Percentiles rank a stretch among this genome's conserved stretches.
Conservation (phyloP, 208 protist species). For the Trypanosoma boissoni region DNA sequence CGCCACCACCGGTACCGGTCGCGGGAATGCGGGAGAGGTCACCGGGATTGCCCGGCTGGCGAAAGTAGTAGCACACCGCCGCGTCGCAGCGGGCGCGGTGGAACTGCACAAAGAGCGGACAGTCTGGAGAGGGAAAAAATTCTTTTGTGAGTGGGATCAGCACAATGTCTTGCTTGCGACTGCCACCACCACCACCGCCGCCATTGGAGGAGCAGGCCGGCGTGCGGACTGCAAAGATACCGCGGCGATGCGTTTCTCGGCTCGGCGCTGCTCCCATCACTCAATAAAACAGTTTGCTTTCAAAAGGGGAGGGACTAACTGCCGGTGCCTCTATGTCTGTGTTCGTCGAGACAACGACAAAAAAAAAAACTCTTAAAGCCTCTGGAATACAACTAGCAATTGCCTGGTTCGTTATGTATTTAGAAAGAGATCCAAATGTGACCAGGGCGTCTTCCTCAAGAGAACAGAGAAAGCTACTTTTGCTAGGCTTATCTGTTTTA, state of each 20-base stretch:
- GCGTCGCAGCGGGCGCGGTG: conserved; percentile 76
- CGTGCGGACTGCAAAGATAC: conserved; percentile 46
- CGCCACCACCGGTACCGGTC: conserved; percentile 28
- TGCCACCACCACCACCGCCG: conserved; percentile 12
- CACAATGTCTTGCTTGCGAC: conserved; percentile 49
- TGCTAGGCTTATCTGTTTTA: too few relatives aligned
- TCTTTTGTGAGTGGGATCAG: conserved; percentile 76
- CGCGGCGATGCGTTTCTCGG: conserved; percentile 58
- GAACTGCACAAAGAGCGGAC: conserved; percentile 81
- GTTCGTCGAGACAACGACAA: too few relatives aligned
- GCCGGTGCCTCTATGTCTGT: too few relatives aligned
- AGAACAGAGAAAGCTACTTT: conserved; percentile 15
- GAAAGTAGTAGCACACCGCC: conserved; percentile 85
- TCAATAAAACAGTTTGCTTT: too few relatives aligned
- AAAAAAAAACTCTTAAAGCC: too few relatives aligned
- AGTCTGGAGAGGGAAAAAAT: conserved; percentile 76
- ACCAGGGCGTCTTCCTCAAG: too few relatives aligned
- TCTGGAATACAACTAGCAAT: too few relatives aligned
- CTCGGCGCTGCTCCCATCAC: conserved; percentile 75
- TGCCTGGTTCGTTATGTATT: too few relatives aligned
- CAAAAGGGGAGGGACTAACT: too few relatives aligned
- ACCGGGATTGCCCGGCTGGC: conserved; percentile 64
- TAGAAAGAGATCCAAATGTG: too few relatives aligned
- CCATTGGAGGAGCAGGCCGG: conserved; percentile 6
- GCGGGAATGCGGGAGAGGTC: conserved; percentile 73